Conservation (phyloP, 805 yeast species). For the Wickerhamomyces sydowiorum region DNA sequence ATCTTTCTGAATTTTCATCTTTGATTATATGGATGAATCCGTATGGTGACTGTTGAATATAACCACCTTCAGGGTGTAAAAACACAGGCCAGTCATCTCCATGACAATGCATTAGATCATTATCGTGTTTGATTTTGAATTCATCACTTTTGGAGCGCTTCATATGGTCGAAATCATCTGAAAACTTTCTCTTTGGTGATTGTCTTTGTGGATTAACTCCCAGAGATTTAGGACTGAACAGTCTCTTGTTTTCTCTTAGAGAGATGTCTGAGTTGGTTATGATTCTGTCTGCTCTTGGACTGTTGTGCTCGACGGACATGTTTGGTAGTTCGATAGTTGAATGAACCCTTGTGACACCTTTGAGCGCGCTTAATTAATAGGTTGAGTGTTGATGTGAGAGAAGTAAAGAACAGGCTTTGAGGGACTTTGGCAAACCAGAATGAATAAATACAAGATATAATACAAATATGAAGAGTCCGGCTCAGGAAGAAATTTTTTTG, state of each 20-base stretch:
- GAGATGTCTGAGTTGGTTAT: neutral
- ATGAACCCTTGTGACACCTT: neutral
- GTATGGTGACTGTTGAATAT: conserved; percentile 20
- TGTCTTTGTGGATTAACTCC: neutral
- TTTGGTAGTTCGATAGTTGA: neutral
- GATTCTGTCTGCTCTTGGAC: conserved; percentile 1
- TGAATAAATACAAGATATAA: too few species aligned
- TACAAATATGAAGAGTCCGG: neutral
- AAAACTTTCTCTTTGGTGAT: conserved; percentile 30
- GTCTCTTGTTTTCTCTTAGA: neutral
- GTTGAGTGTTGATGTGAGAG: neutral
- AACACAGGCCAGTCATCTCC: conserved; percentile 18
- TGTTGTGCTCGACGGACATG: conserved; percentile 1
- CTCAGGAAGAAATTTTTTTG: too few species aligned
- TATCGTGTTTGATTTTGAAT: conserved; percentile 14
- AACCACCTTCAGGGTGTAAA: conserved; percentile 18
- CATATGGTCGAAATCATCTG: conserved; percentile 25
- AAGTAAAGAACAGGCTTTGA: neutral
- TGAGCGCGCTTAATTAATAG: neutral
- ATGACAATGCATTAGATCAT: neutral
- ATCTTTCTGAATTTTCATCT: conserved; percentile 13
- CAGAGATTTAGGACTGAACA: neutral
- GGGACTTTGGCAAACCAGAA: too few species aligned
- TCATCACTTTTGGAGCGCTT: conserved; percentile 11
- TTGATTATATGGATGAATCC: conserved; percentile 17